phyloP scores from a whole-genome alignment of 1,284 basidiomycete species.

The Rhodotorula sp. region DNA sequence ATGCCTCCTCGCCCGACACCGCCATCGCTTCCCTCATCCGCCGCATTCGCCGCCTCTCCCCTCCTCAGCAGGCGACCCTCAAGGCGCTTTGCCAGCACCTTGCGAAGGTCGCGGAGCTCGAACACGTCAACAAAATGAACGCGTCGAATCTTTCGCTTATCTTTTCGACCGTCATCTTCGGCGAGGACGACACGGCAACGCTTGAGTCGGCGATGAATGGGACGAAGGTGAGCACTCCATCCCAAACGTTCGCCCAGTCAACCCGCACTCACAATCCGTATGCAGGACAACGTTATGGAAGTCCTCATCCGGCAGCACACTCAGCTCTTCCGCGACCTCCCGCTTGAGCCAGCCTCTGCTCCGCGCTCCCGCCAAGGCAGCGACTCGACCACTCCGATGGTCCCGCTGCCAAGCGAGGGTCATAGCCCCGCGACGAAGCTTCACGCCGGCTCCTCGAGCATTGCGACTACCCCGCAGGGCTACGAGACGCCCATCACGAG shows the following conservation, averaged over 20 bases:
- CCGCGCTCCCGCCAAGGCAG: not conserved
- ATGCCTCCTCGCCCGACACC: conserved; percentile 65
- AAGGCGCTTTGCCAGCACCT: conserved; percentile 87
- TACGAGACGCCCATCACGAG: not conserved
- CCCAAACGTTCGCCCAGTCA: not conserved
- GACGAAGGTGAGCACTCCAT: conserved; percentile 58
- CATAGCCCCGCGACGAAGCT: no score
- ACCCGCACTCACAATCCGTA: no score
- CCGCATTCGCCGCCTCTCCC: conserved; percentile 72
- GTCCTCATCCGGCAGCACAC: conserved; percentile 71
- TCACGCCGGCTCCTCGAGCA: not conserved
- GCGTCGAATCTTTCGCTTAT: conserved; percentile 59
- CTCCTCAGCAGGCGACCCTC: conserved; percentile 86
- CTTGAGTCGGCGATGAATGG: conserved; percentile 69
- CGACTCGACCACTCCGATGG: not conserved
- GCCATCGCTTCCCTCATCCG: conserved; percentile 75
- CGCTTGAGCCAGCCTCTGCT: conserved; percentile 27
- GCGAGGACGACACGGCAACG: conserved; percentile 80
- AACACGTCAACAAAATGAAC: conserved; percentile 91
- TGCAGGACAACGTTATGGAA: conserved; percentile 77
- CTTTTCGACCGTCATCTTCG: conserved; percentile 52
- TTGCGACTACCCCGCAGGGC: not conserved
- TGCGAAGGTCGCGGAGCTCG: conserved; percentile 67
- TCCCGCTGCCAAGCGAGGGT: not conserved
- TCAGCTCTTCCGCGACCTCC: conserved; percentile 50